These are phyloP conservation scores for Fusarium algeriense DNA, from an alignment of 2,329 filamentous ascomycete genomes.

Conservation along the genomic window DNA sequence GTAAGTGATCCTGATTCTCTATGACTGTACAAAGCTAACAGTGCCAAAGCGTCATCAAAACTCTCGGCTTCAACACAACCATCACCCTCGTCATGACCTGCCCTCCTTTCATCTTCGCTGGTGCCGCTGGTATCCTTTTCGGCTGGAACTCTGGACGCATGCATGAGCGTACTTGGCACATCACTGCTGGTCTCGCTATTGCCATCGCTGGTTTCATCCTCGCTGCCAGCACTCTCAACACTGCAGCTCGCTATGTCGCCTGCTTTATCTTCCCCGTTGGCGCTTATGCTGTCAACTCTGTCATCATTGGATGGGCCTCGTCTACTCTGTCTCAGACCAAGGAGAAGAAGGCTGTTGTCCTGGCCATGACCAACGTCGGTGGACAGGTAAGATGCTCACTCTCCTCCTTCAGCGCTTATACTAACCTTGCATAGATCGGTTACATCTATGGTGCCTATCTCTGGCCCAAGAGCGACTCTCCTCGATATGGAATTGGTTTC, in stretches of 20 bases:
- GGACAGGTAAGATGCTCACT: conserved; percentile 46
- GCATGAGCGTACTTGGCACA: conserved; percentile 64
- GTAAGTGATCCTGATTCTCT: conserved; percentile 25
- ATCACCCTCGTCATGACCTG: conserved; percentile 65
- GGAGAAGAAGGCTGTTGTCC: conserved; percentile 62
- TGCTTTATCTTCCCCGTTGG: conserved; percentile 59
- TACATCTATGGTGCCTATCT: conserved; percentile 66
- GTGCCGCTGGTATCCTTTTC: conserved; percentile 59
- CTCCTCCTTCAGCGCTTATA: fast-evolving
- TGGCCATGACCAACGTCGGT: conserved; percentile 63
- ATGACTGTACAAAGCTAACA: background rate
- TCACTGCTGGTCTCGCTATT: conserved; percentile 57
- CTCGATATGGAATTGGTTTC: conserved; percentile 59
- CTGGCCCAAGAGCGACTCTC: conserved; percentile 60
- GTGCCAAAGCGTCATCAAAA: conserved; percentile 57
- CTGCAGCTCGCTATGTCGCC: conserved; percentile 55
- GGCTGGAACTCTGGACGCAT: conserved; percentile 63
- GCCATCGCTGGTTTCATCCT: conserved; percentile 59
- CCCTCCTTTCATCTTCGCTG: conserved; percentile 65
- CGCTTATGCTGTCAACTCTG: conserved; percentile 60
- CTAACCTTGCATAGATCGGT: conserved; percentile 48
- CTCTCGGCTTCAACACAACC: conserved; percentile 62
- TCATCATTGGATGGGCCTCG: conserved; percentile 61
- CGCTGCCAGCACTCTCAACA: conserved; percentile 54
- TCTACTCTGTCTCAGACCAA: conserved; percentile 60